Base-by-base conservation (phyloP, 2,329 filamentous ascomycete species). In the Pyricularia grisea region DNA sequence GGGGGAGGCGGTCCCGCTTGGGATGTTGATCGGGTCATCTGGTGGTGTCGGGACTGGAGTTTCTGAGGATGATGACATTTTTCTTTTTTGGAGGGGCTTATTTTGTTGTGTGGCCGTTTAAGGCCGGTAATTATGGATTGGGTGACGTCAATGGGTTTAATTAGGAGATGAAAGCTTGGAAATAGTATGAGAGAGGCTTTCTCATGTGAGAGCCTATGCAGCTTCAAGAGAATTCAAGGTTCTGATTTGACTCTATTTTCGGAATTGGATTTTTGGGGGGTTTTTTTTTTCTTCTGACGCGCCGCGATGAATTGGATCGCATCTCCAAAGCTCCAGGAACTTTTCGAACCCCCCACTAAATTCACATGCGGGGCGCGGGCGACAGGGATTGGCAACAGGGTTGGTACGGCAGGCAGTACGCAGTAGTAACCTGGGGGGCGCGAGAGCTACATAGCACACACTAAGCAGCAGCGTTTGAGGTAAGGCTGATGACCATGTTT, bases 41-140 rank as follows among this genome's bases (percentile, higher is more conserved):
- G 65, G 11, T 27, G 42, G 33, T 20, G 20, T 14, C 20, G 36
- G 27, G 42, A 27, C 36, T 25, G 66, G 66, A 5, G 66, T 58
- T 67, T 50, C 66, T 67, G 66, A 25, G 65, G 65, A 30, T 14
- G 65, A 67, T 27, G 66, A 11, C 66, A 67, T 67, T 67, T 25
- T 36, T 27, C 27, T 25, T 17, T 4, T 14, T 58, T 58, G 66
- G 17, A 55, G 42, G 42, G 27, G 42, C 14, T 20, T n/a, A n/a
- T n/a, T 25, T 50, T 25, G 27, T 20, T 27, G 33, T 25, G 23
- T n/a, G 27, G 66, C 66, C 36, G 30, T 23, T 1, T 2, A 58
- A 28, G 36, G 65, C 23, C 12, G 14, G 36, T 14, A 36, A 11
- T 31, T 50, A 33, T 9, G 6, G 27, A 63, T 63, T 20, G 60